phyloP scores from a whole-genome alignment of 345 rosid genomes.

The Hevea brasiliensis region DNA sequence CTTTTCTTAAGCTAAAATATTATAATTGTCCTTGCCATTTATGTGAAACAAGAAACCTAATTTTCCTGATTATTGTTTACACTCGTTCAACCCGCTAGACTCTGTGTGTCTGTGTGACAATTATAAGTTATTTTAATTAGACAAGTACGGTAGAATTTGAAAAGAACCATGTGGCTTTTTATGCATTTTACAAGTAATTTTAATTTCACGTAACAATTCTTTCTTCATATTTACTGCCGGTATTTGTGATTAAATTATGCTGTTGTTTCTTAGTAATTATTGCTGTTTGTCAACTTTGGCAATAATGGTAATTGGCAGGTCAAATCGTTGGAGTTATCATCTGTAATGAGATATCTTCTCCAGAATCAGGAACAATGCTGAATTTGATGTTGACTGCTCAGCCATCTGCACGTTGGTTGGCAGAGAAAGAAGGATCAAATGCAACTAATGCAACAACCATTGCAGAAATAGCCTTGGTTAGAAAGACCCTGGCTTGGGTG shows the following conservation, averaged over 20 bases:
- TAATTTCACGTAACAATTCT: not conserved
- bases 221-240: not conserved
- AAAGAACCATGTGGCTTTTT: not conserved
- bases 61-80: not conserved
- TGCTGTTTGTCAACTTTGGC: constrained; percentile 5
- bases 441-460: constrained; percentile 18
- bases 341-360: constrained; percentile 46
- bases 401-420: constrained; percentile 66
- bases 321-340: constrained; percentile 80
- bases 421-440: constrained; percentile 43
- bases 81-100: not conserved
- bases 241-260: not conserved
- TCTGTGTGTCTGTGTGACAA: not conserved
- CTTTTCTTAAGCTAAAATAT: not conserved
- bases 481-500: constrained; percentile 85
- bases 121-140: not conserved
- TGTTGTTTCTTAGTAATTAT: too few species aligned
- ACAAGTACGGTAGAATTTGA: not conserved
- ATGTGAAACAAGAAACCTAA: not conserved
- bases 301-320: constrained; percentile 48
- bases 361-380: constrained; percentile 49
- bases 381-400: constrained; percentile 43
- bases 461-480: constrained; percentile 56
- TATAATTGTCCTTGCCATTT: not conserved
- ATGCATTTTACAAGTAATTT: not conserved